Percentiles rank a stretch among this genome's conserved stretches.
These are phyloP conservation scores for Exophiala sp. DNA, from an alignment of 2,329 filamentous ascomycete genomes.

Conservation along the genomic window DNA sequence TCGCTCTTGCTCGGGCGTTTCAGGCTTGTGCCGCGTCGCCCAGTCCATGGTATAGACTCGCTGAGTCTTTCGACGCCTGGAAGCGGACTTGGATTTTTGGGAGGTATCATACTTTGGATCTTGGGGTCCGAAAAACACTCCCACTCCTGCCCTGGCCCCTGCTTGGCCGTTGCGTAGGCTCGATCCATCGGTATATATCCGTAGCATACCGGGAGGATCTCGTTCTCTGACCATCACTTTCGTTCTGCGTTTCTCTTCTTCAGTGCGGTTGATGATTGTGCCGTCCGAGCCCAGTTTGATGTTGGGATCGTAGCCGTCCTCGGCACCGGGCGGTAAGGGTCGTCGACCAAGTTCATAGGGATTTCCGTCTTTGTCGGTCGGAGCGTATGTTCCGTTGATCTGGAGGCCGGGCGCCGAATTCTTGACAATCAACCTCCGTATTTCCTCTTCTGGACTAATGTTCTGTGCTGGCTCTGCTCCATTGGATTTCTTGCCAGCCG, in stretches of 20 bases:
- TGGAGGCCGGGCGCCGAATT: slow-evolving; percentile 36
- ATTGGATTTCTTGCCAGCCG: slow-evolving; percentile 33
- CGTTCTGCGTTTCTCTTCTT: slow-evolving; percentile 46
- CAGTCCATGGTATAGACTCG: slow-evolving; percentile 28
- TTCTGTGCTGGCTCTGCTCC: slow-evolving; percentile 4
- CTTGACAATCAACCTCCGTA: slow-evolving; percentile 26
- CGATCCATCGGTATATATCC: slow-evolving; percentile 64
- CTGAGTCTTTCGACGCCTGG: slow-evolving; percentile 10
- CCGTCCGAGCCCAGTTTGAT: slow-evolving; percentile 55
- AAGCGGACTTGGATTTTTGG: slow-evolving; percentile 13
- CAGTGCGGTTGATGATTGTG: slow-evolving; percentile 54
- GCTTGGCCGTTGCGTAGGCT: slow-evolving; percentile 56
- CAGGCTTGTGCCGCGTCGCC: slow-evolving; percentile 13
- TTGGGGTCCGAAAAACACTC: slow-evolving; percentile 61
- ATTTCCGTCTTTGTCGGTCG: slow-evolving; percentile 42
- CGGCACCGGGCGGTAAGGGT: slow-evolving; percentile 53
- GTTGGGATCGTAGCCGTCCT: slow-evolving; percentile 61
- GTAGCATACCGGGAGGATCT: slow-evolving; percentile 49
- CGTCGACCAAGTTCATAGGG: slow-evolving; percentile 53
- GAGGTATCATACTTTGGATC: slow-evolving; percentile 50
- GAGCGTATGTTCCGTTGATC: slow-evolving; percentile 35
- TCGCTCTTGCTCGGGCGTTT: not conserved
- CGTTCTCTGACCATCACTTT: slow-evolving; percentile 42
- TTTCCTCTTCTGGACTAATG: slow-evolving; percentile 25
- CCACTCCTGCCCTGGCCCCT: slow-evolving; percentile 56